phyloP scores from a whole-genome alignment of 2,329 filamentous ascomycete species.

The Colletotrichum lentis region DNA sequence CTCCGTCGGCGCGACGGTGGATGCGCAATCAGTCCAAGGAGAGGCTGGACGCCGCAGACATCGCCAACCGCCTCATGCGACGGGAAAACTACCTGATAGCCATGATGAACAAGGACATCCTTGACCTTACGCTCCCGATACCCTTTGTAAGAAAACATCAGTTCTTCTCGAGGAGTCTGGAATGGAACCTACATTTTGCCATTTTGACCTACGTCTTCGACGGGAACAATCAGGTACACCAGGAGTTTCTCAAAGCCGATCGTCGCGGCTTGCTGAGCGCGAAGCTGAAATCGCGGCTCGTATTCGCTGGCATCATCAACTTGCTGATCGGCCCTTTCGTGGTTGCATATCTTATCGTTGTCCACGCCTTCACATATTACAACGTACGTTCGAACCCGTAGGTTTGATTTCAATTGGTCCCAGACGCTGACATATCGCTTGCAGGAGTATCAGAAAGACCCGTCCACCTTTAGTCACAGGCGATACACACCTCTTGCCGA shows the following conservation, averaged over 20 bases:
- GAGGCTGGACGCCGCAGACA: conserved; percentile 93
- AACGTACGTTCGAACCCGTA: conserved; percentile 64
- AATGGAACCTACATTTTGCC: conserved; percentile 91
- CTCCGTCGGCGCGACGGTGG: conserved; percentile 60
- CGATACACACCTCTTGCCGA: conserved; percentile 93
- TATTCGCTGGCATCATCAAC: conserved; percentile 85
- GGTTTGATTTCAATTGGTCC: background rate
- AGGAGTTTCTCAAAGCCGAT: conserved; percentile 84
- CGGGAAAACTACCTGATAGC: conserved; percentile 97
- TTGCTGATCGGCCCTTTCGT: conserved; percentile 87
- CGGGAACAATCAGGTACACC: conserved; percentile 83
- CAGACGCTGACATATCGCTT: background rate
- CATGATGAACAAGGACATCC: conserved; percentile 93
- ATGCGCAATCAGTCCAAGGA: conserved; percentile 90
- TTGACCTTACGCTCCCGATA: conserved; percentile 85
- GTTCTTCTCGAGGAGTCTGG: conserved; percentile 86
- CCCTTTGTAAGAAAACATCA: conserved; percentile 83
- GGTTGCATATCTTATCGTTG: conserved; percentile 83
- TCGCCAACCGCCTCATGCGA: conserved; percentile 95
- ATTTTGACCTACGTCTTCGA: conserved; percentile 96
- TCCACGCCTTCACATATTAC: conserved; percentile 95
- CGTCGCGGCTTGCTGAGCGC: conserved; percentile 81
- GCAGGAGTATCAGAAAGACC: conserved; percentile 94
- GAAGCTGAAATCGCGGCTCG: conserved; percentile 78
- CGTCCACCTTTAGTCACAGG: conserved; percentile 83